Conservation (phyloP, 106 monocot genomes). For the Triglochin maritima region DNA sequence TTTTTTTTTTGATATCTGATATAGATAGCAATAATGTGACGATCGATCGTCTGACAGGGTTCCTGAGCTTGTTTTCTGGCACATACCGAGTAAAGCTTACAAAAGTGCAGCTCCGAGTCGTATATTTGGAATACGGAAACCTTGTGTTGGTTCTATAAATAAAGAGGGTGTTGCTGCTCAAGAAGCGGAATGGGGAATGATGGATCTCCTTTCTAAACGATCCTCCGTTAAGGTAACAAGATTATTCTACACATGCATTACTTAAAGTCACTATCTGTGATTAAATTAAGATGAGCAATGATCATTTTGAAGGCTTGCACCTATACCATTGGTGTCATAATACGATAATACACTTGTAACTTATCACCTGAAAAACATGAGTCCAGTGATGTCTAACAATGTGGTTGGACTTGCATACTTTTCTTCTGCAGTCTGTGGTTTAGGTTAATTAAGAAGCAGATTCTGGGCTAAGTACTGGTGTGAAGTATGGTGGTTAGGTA, state of each 20-base stretch:
- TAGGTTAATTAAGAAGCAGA: too few relatives aligned
- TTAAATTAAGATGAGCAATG: not conserved
- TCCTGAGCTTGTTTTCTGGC: constrained; percentile 85
- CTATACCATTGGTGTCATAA: too few relatives aligned
- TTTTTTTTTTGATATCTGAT: not conserved
- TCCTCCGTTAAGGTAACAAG: constrained; percentile 60
- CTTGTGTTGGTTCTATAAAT: constrained; percentile 84
- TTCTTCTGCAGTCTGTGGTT: too few relatives aligned
- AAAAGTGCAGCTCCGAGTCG: constrained; percentile 46
- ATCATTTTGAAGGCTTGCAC: too few relatives aligned
- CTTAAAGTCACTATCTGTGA: not conserved
- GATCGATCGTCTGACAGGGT: constrained; percentile 23
- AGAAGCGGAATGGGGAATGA: constrained; percentile 88
- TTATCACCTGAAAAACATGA: too few relatives aligned
- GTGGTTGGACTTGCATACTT: too few relatives aligned
- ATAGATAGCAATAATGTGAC: not conserved
- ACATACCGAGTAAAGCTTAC: constrained; percentile 77
- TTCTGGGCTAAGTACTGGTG: too few relatives aligned
- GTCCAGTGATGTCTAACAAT: too few relatives aligned
- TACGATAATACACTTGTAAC: too few relatives aligned
- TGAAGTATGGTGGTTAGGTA: too few relatives aligned
- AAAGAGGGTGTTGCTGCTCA: constrained; percentile 65
- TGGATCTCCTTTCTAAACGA: constrained; percentile 41
- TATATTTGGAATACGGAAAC: constrained; percentile 25
- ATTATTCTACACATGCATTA: not conserved